Base-by-base conservation (phyloP, 2,329 filamentous ascomycete genomes). In the Fusarium sp. region DNA sequence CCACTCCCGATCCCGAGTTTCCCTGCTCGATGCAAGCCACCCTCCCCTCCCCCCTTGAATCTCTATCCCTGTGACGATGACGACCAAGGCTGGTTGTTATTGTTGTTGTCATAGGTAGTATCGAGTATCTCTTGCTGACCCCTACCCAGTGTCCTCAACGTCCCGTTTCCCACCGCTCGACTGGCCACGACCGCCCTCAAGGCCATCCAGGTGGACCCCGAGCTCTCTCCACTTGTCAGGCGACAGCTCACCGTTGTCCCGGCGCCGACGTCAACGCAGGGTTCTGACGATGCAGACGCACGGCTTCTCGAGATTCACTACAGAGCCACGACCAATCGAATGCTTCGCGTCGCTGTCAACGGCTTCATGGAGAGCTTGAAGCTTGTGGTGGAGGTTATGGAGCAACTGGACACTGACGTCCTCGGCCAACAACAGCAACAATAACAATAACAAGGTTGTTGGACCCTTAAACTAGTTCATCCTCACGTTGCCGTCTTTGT, bases 321-420 rank as follows among this genome's bases (percentile, higher is more conserved):
- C 81, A 87, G 86, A 56, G 96, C 96, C 2, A 94, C 94, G 0
- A 98, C 96, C 21, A 97, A 98, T 78, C 91, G 96, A 72, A 98
- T 98, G 95, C 86, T 99, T 60, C 91, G 96, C 44, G 96, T 99
- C 4, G 93, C 95, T 5, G 94, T 98, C 58, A 98, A 98, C 81
- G 94, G 94, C 11, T 98, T 98, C 80, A 94, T 98, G 85, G 95
- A 98, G 75, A 97, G 92, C 72, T 79, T 98, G 57, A 89, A 89
- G 53, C 89, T 98, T 7, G 91, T 98, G 2, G 79, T 98, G 42
- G 92, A 94, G 56, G 92, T 97, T 17, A 97, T 98, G 92, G 90
- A 93, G 79, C 92, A 97, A 78, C 81, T 98, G 73, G 95, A 98
- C 80, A 88, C 90, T 26, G 94, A 98, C 82, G 91, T 96, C 3